These are phyloP conservation scores for Linanthus parryae DNA, from an alignment of 148 eudicot species.

Conservation along the genomic window DNA sequence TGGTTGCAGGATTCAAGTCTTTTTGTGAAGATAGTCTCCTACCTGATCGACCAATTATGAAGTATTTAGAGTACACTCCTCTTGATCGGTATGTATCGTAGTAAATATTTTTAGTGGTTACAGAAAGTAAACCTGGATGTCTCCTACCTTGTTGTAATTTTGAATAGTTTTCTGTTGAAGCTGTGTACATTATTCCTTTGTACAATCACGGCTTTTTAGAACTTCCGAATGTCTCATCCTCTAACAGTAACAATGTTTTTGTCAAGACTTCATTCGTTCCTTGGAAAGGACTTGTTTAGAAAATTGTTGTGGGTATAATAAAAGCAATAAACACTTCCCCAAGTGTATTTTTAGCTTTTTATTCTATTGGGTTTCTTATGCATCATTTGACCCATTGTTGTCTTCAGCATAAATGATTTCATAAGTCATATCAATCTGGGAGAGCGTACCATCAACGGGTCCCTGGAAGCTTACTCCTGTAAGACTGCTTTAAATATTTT, in stretches of 20 bases:
- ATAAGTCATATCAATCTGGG: conserved; percentile 76
- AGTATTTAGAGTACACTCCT: conserved; percentile 91
- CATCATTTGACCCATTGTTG: not conserved
- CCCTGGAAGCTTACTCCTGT: conserved; percentile 97
- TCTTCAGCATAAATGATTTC: conserved; percentile 69
- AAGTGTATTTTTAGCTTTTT: not conserved
- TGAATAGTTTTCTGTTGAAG: no score
- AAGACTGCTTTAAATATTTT: conserved; percentile 36
- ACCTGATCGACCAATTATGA: conserved; percentile 36
- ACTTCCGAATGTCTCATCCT: no score
- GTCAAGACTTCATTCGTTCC: no score
- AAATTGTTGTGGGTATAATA: no score
- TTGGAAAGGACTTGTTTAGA: no score
- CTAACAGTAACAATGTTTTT: no score
- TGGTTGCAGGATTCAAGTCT: no score
- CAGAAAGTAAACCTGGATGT: no score
- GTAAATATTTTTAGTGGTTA: not conserved
- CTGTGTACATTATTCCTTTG: no score
- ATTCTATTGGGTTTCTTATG: conserved; percentile 1
- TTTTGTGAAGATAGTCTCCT: no score
- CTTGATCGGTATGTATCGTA: conserved; percentile 58
- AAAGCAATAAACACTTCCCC: not conserved
- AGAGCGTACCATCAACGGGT: conserved; percentile 85
- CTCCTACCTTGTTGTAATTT: no score
- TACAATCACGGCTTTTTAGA: no score